Percentiles rank a stretch among this genome's conserved stretches.
These are phyloP conservation scores for Przewalskia tangutica DNA, from an alignment of 257 asterid species.

Conservation along the genomic window DNA sequence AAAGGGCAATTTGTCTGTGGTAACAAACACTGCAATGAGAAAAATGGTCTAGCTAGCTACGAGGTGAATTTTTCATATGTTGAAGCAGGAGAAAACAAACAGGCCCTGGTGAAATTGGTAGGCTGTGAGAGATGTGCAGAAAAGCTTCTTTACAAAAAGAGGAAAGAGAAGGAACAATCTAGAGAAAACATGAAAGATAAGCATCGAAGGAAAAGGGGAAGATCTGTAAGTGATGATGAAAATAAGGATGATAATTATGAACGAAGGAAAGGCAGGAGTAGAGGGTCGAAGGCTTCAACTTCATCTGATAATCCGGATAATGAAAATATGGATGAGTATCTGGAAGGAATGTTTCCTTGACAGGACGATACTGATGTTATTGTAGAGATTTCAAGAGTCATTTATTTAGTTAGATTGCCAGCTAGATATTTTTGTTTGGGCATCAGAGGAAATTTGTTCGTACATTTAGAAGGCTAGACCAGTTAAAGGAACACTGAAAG, in stretches of 20 bases:
- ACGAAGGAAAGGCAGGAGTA: constrained; percentile 37
- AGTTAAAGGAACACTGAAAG: neutral
- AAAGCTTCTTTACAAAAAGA: constrained; percentile 75
- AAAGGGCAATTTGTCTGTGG: constrained; percentile 98
- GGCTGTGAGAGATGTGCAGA: constrained; percentile 90
- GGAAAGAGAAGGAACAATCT: constrained; percentile 58
- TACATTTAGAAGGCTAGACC: neutral
- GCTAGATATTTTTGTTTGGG: neutral
- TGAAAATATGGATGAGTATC: constrained; percentile 77
- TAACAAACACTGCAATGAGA: constrained; percentile 69
- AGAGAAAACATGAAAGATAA: constrained; percentile 29
- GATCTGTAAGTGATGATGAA: constrained; percentile 52
- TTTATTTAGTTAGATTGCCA: neutral
- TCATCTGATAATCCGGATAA: constrained; percentile 32
- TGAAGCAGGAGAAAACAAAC: constrained; percentile 97
- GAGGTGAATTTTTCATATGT: constrained; percentile 90
- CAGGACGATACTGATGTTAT: neutral
- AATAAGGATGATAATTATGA: constrained; percentile 24
- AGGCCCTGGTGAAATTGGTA: constrained; percentile 90
- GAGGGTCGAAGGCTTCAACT: constrained; percentile 40
- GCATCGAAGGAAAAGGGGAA: constrained; percentile 57
- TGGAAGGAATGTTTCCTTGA: constrained; percentile 91
- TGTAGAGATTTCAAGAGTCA: neutral
- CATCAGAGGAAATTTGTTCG: neutral
- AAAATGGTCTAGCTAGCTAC: constrained; percentile 74